Percentiles rank a stretch among this genome's conserved stretches.
Conservation (phyloP, 1,139 yeast genomes). For the Debaryomycetaceae sp. region DNA sequence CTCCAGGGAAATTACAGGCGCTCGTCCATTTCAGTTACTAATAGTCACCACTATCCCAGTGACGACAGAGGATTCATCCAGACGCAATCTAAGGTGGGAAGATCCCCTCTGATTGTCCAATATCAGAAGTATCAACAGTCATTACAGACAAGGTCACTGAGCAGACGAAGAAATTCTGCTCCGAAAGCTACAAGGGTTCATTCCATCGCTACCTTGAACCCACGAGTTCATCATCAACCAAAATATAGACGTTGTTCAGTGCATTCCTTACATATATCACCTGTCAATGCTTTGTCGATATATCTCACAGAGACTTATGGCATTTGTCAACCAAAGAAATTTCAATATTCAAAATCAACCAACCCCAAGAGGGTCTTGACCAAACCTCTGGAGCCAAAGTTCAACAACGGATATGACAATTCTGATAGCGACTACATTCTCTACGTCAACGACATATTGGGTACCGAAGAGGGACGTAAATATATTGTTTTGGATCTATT, state of each 20-base stretch:
- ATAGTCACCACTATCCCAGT: conserved; percentile 13
- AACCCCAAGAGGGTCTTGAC: conserved; percentile 92
- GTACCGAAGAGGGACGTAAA: conserved; percentile 81
- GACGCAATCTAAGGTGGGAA: conserved; percentile 15
- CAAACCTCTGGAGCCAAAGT: conserved; percentile 82
- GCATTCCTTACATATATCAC: conserved; percentile 79
- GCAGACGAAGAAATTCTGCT: conserved; percentile 27
- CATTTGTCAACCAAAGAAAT: conserved; percentile 78
- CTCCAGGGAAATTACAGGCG: conserved; percentile 22
- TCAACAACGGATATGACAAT: conserved; percentile 84
- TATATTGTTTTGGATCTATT: conserved; percentile 85
- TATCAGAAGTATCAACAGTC: conserved; percentile 37
- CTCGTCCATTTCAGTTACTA: conserved; percentile 36
- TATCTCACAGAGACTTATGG: conserved; percentile 77
- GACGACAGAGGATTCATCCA: conserved; percentile 4
- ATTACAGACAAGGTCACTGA: conserved; percentile 22
- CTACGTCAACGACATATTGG: conserved; percentile 90
- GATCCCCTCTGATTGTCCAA: conserved; percentile 37
- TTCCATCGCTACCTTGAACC: conserved; percentile 54
- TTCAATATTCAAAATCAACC: conserved; percentile 77
- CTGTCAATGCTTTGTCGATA: conserved; percentile 75
- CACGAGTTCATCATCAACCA: conserved; percentile 62
- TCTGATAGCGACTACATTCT: conserved; percentile 86
- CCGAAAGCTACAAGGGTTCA: conserved; percentile 38
- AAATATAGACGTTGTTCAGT: conserved; percentile 79